Evolutionary conservation across 768 basidiomycete genomes (phyloP).

Genomic region (Grammothele lineata): DNA sequence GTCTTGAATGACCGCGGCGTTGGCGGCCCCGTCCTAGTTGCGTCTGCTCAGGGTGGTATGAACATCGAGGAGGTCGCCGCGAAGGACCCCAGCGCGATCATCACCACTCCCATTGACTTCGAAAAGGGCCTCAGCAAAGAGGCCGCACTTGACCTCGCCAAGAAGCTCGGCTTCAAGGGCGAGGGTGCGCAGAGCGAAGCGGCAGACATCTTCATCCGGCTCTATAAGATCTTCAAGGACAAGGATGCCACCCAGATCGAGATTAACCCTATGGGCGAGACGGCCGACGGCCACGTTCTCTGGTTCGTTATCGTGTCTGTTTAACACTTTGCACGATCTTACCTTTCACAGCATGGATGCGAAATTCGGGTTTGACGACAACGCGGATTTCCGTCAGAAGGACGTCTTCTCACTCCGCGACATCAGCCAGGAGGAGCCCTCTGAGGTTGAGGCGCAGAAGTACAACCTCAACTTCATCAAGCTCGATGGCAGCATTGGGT

Average conservation of each 20-base stretch:
- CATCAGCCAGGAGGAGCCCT: slow-evolving; percentile 91
- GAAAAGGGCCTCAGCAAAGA: slow-evolving; percentile 71
- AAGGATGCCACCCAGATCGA: slow-evolving; percentile 99
- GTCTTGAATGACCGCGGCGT: slow-evolving; percentile 91
- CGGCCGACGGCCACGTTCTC: slow-evolving; percentile 85
- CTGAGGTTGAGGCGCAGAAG: slow-evolving; percentile 97
- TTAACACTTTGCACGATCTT: not conserved
- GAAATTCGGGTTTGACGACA: slow-evolving; percentile 99
- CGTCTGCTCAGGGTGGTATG: slow-evolving; percentile 96
- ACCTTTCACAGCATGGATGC: slow-evolving; percentile 86
- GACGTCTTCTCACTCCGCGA: slow-evolving; percentile 89
- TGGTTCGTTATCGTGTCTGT: slow-evolving; percentile 51
- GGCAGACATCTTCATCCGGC: slow-evolving; percentile 87
- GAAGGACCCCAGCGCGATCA: slow-evolving; percentile 90
- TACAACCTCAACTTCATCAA: slow-evolving; percentile 98
- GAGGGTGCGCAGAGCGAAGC: slow-evolving; percentile 74
- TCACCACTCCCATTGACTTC: slow-evolving; percentile 89
- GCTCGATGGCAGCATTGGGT: slow-evolving; percentile 94
- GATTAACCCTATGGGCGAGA: slow-evolving; percentile 96
- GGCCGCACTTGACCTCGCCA: slow-evolving; percentile 75
- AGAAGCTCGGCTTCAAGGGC: slow-evolving; percentile 84
- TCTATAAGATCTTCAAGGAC: slow-evolving; percentile 97
- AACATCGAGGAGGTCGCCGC: slow-evolving; percentile 99
- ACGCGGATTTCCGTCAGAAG: slow-evolving; percentile 95
- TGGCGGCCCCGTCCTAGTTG: slow-evolving; percentile 89